Conservation (phyloP, 2,329 filamentous ascomycete genomes). For the Nectriaceae sp. region DNA sequence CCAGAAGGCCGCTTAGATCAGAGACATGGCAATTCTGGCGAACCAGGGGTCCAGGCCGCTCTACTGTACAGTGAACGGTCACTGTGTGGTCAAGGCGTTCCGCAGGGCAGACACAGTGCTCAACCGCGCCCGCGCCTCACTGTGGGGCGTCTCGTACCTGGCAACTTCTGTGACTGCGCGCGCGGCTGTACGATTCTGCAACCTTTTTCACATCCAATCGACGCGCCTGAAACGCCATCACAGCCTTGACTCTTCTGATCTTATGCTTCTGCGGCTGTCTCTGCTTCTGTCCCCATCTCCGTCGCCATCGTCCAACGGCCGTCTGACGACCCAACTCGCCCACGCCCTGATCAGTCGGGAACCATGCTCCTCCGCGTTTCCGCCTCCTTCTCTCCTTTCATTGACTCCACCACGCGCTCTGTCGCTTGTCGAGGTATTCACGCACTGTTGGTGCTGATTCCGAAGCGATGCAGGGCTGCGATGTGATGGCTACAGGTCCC, state of each 20-base stretch:
- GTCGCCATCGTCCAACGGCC: slow-evolving; percentile 9
- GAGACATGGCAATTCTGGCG: not conserved
- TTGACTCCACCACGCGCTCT: not conserved
- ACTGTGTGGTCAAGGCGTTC: slow-evolving; percentile 14
- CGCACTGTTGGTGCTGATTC: not conserved
- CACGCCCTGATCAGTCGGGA: not conserved
- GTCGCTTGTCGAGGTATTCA: not conserved
- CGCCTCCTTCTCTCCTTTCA: not conserved
- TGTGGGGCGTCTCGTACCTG: slow-evolving; percentile 21
- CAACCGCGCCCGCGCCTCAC: slow-evolving; percentile 8
- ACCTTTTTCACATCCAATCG: slow-evolving; percentile 19
- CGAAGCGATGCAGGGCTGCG: not conserved
- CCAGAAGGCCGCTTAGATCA: not conserved
- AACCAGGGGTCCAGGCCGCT: not conserved
- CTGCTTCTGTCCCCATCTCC: too few relatives aligned
- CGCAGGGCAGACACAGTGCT: slow-evolving; percentile 18
- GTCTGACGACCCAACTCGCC: slow-evolving; percentile 14
- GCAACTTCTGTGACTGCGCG: slow-evolving; percentile 19
- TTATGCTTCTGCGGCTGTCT: too few relatives aligned
- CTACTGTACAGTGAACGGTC: slow-evolving; percentile 7
- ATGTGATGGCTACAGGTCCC: not conserved
- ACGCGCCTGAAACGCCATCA: slow-evolving; percentile 20
- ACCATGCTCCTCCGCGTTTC: not conserved
- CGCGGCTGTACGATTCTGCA: slow-evolving; percentile 26
- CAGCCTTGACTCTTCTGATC: too few relatives aligned